Evolutionary conservation across 306 rosid genomes (phyloP), one percentile per base, ranked within the genome.

Genomic region (Ochetophila trinervis): DNA sequence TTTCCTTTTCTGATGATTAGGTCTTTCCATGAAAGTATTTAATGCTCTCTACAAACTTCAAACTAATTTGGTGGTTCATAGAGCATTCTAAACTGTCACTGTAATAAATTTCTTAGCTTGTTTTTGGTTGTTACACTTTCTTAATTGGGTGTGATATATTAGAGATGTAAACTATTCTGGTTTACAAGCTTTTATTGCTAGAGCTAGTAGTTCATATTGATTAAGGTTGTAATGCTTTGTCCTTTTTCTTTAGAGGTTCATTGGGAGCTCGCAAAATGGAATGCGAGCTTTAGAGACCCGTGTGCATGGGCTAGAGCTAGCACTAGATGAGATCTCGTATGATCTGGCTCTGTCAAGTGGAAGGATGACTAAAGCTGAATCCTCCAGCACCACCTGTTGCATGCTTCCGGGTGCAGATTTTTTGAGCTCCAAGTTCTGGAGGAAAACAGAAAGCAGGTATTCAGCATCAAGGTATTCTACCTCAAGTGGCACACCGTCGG

Each of bases 211-310:
- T 9, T 18, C 32, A 68, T 49, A 20, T 60, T 15, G 8, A 1
- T 13, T 21, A 47, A 23, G 44, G 48, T 13, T 13, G 53, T 62
- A 34, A 68, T 32, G 35, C 15, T 56, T 68, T 60, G 68, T 66
- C 58, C 57, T 48, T 42, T 55, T 63, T 47, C 82, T 44, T 60
- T 54, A 94, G 99, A 86, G 77, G 74, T 88, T 94, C 88, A 90
- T 94, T 53, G 94, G 94, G 68, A 94, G 85, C 94, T 94, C 99
- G 14, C 96, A 90, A 71, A 81, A 74, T 49, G 99, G 97, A 74
- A 86, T 94, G 96, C 89, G 22, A n/a, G 80, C 96, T 20, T 74
- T 94, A 79, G 99, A 94, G 88, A 84, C 90, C 5, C 99, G 99
- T 20, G 99, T 94, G 8, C 97, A 88, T 68, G 96, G 99, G 62